Evolutionary conservation across 2,329 filamentous ascomycete species (phyloP), one percentile per base, ranked within the genome.

Genomic region (Cadophora sp.): DNA sequence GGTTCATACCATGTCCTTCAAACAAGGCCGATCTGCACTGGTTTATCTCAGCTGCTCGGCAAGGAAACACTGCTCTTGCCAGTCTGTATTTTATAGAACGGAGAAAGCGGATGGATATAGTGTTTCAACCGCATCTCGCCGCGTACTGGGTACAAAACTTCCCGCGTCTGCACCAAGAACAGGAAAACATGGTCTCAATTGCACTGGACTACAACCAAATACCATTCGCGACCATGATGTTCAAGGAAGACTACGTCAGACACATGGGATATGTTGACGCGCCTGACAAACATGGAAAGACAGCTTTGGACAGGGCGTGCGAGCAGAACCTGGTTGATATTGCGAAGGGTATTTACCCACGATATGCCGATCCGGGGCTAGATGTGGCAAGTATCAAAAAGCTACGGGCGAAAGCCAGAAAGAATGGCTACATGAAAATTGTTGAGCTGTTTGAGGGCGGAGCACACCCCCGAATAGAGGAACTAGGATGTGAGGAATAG

Each of bases 271-370:
- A 51, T 16, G 22, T 51, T 4, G 48, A 51, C 48, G 18, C 22
- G 22, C 48, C 22, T 4, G 48, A 51, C 13, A 4, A 14, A 3
- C 9, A 51, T 11, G 48, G 48, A 4, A 27, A 13, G 11, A 58
- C 55, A 20, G 55, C 55, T 16, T 41, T 58, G 18, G 33, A 39
- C n/a, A 39, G 55, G 22, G 55, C 55, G 20, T 58, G 55, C 22
- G 33, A 58, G 13, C 8, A 24, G n/a, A 58, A 58, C 24, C 33
- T 58, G 2, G 33, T 39, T 8, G 18, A 58, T 5, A 58, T 58
- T 58, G 55, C n/a, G 22, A 39, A 41, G 11, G 33, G 22, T 9
- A 58, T 58, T 9, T 58, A 43, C n/a, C 55, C 55, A 9, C 33
- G 55, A 58, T 58, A 58, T 41, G 11, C 33, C 18, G 18, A 18